These are phyloP conservation scores for Monascus purpureus DNA, from an alignment of 495 filamentous ascomycete genomes.

Conservation along the genomic window DNA sequence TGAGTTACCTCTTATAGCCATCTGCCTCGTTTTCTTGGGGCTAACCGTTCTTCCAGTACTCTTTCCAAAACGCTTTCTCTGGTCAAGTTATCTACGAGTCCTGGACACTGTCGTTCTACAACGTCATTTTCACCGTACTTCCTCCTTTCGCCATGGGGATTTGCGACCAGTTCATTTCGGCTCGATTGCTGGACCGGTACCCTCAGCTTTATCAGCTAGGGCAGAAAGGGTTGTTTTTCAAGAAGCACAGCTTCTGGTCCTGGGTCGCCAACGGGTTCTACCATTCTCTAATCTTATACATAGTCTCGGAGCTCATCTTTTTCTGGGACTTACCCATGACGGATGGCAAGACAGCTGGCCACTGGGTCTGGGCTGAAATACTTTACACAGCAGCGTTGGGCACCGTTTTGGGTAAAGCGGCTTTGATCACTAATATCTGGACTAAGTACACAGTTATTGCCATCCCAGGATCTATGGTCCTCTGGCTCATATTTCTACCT, in stretches of 20 bases:
- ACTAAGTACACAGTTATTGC: constrained; percentile 96
- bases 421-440: constrained; percentile 92
- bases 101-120: constrained; percentile 98
- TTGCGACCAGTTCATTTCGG: constrained; percentile 95
- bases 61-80: constrained; percentile 96
- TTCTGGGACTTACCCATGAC: constrained; percentile 57
- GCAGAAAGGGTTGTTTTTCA: constrained; percentile 88
- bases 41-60: constrained; percentile 49
- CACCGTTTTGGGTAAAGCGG: constrained; percentile 91
- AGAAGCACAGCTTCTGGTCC: constrained; percentile 73
- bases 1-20: constrained; percentile 22
- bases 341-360: constrained; percentile 69
- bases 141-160: constrained; percentile 94
- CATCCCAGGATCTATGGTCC: constrained; percentile 81
- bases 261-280: constrained; percentile 94
- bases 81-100: constrained; percentile 98
- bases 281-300: constrained; percentile 85
- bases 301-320: constrained; percentile 70
- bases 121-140: constrained; percentile 93
- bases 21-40: no score
- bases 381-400: constrained; percentile 83
- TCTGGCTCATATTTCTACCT: constrained; percentile 85
- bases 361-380: constrained; percentile 94
- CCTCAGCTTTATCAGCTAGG: constrained; percentile 91
- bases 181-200: constrained; percentile 90